Percentiles rank a stretch among this genome's conserved stretches.
phyloP scores from a whole-genome alignment of 805 yeast genomes.

The Lipomyces lipofer region DNA sequence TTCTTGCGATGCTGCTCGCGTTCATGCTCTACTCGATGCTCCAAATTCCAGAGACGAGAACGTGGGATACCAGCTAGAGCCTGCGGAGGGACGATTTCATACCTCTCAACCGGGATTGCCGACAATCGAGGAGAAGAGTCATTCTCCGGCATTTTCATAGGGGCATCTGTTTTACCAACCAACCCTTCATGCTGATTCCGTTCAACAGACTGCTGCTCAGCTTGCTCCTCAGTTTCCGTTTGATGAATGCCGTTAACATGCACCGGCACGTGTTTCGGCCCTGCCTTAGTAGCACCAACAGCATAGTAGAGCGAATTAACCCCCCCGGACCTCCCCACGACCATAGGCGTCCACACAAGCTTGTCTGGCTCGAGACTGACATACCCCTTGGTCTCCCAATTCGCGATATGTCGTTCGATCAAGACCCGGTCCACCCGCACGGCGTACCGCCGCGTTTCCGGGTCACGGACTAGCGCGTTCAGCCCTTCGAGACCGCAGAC shows the following conservation, averaged over 20 bases:
- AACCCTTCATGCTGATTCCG: not conserved
- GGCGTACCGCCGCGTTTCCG: constrained; percentile 51
- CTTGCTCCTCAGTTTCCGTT: not conserved
- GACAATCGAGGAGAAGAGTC: not conserved
- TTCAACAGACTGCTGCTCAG: not conserved
- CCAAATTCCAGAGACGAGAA: constrained; percentile 15
- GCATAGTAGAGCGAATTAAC: constrained; percentile 40
- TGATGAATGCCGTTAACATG: not conserved
- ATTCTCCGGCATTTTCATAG: not conserved
- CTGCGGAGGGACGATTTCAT: constrained; percentile 21
- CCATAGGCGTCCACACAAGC: constrained; percentile 77
- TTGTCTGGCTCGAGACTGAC: constrained; percentile 52
- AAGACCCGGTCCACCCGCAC: constrained; percentile 51
- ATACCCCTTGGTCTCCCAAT: constrained; percentile 59
- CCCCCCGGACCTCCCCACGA: constrained; percentile 86
- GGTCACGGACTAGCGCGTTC: constrained; percentile 55
- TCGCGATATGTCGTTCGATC: constrained; percentile 46
- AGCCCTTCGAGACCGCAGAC: constrained; percentile 82
- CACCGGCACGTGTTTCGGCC: not conserved
- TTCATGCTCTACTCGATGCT: constrained; percentile 14
- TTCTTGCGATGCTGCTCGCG: too few species aligned
- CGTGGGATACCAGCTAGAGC: constrained; percentile 11
- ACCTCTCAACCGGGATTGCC: constrained; percentile 11
- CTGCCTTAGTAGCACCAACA: constrained; percentile 17
- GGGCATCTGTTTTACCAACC: not conserved